Evolutionary conservation across 2,329 filamentous ascomycete genomes (phyloP).

Genomic region (Aspergillus piperis): DNA sequence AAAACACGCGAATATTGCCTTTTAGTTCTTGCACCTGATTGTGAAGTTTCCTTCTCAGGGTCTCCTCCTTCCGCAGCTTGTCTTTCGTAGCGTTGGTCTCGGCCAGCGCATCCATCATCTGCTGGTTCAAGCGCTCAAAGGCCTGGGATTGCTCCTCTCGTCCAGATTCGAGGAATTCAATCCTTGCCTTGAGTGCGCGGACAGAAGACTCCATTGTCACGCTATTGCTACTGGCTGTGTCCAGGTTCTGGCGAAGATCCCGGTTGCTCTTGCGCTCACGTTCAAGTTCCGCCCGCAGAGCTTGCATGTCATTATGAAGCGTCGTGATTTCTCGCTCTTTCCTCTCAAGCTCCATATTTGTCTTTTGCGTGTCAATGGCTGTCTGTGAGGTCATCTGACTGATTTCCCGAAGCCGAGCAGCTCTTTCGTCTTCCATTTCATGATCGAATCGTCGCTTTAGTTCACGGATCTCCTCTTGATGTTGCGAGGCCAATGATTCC

Average conservation of each 20-base stretch:
- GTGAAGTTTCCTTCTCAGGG: slow-evolving; percentile 84
- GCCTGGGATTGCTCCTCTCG: slow-evolving; percentile 85
- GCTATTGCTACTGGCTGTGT: slow-evolving; percentile 62
- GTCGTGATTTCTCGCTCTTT: slow-evolving; percentile 57
- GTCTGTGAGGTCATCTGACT: slow-evolving; percentile 36
- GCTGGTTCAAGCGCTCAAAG: slow-evolving; percentile 77
- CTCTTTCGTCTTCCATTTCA: slow-evolving; percentile 66
- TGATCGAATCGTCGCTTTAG: slow-evolving; percentile 63
- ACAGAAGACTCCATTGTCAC: slow-evolving; percentile 72
- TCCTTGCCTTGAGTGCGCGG: slow-evolving; percentile 74
- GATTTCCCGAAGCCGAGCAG: slow-evolving; percentile 42
- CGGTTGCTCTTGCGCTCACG: slow-evolving; percentile 65
- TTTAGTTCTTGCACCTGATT: slow-evolving; percentile 98
- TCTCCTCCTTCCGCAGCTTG: slow-evolving; percentile 89
- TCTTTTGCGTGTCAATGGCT: slow-evolving; percentile 41
- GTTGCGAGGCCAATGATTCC: slow-evolving; percentile 60
- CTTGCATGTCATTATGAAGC: slow-evolving; percentile 43
- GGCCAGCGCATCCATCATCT: slow-evolving; percentile 74
- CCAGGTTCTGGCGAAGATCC: slow-evolving; percentile 60
- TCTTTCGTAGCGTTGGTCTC: slow-evolving; percentile 70
- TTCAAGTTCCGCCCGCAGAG: slow-evolving; percentile 52
- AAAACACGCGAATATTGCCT: slow-evolving; percentile 98
- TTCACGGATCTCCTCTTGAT: slow-evolving; percentile 68
- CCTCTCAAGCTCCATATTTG: slow-evolving; percentile 50
- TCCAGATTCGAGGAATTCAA: slow-evolving; percentile 86